Evolutionary conservation across 164 flowering plant genomes (phyloP), one percentile per base, ranked within the genome.

Genomic region (Annona cherimola): DNA sequence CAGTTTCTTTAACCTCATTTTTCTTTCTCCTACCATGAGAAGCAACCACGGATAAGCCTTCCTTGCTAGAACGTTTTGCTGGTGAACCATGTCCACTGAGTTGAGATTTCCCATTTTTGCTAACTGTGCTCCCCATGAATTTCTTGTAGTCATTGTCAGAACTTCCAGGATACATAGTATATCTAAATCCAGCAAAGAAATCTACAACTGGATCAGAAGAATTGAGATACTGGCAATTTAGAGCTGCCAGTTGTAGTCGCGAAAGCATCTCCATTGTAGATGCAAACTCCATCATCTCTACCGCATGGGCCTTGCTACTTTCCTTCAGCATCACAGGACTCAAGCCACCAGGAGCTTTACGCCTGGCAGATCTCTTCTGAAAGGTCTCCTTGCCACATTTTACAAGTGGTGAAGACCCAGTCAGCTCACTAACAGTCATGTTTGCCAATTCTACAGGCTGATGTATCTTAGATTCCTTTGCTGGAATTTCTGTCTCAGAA

Each of bases 101-200:
- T 19, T 20, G 43, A 11, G 55, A 69, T 19, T 79, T 75, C 44
- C 67, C 74, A 57, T 77, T 76, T 40, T 20, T 60, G 63, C 69
- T 26, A 42, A 54, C 55, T 41, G 57, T 73, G 76, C 65, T 80
- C 62, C 42, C 72, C 55, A 72, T 8, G 57, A 66, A 50, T 57
- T 76, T 74, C 70, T 50, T 65, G 5, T 67, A 19, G 8, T 73
- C 77, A 61, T 61, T 71, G 62, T 72, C 71, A 42, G 79, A 77
- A 4, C 82, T 84, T 39, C 81, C 84, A 59, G 35, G 83, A 81
- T 77, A 88, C 35, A 76, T 64, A 41, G 82, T 84, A 57, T 77
- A 72, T 77, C 94, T 84, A 74, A 84, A 89, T 71, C 78, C 83
- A 46, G 82, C 68, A 71, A 87, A 82, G 75, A 90, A 88, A 66